These are phyloP conservation scores for Salvia miltiorrhiza DNA, from an alignment of 257 asterid genomes.

Conservation along the genomic window DNA sequence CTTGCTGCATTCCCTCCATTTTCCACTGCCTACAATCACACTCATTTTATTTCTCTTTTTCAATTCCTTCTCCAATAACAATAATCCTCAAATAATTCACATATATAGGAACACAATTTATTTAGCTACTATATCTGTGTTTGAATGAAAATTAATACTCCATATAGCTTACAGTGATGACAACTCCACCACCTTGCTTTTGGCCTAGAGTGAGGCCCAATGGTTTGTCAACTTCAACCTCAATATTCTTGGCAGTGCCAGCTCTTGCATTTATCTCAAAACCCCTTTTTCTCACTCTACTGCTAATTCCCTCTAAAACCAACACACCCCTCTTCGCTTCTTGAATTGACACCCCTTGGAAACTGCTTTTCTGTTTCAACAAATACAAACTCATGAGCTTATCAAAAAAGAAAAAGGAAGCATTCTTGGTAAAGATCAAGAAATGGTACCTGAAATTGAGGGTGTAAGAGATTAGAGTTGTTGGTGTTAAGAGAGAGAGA, in stretches of 20 bases:
- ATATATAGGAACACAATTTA: too few species aligned
- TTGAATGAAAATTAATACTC: too few species aligned
- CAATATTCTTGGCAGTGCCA: constrained; percentile 72
- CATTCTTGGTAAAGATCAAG: neutral
- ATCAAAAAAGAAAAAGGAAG: neutral
- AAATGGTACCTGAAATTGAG: constrained; percentile 44
- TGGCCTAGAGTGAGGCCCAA: constrained; percentile 92
- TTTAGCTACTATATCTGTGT: too few species aligned
- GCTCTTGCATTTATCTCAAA: constrained; percentile 62
- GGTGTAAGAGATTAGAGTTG: constrained; percentile 22
- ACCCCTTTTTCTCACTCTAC: constrained; percentile 31
- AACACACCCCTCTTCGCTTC: constrained; percentile 59
- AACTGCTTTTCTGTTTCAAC: constrained; percentile 54
- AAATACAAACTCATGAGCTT: neutral
- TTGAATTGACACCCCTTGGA: constrained; percentile 60
- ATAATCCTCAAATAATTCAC: too few species aligned
- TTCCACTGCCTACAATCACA: constrained; percentile 56
- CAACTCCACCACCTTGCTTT: constrained; percentile 86
- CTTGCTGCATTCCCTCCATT: constrained; percentile 94
- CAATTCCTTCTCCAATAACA: too few species aligned
- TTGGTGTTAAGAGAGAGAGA: constrained; percentile 37
- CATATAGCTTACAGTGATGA: constrained; percentile 61
- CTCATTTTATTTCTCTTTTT: neutral
- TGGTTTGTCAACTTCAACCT: constrained; percentile 96
- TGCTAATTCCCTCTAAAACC: constrained; percentile 34